These are phyloP conservation scores for Saccharomyces pastorianus DNA, from an alignment of 1,139 yeast species.

Conservation along the genomic window DNA sequence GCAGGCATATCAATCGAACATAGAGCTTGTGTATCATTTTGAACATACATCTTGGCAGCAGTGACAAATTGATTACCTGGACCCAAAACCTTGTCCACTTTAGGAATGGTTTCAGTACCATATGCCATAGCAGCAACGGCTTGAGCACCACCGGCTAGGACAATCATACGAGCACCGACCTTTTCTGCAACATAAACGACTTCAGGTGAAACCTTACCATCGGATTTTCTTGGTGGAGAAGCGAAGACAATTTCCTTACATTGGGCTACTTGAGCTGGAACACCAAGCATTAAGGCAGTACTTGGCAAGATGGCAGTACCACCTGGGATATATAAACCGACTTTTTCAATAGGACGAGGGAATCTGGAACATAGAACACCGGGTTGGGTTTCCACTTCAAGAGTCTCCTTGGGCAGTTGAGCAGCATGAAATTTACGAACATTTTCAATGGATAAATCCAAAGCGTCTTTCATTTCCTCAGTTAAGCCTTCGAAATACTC, in stretches of 20 bases:
- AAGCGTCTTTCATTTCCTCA: conserved; percentile 72
- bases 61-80: conserved; percentile 99
- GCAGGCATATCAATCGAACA: conserved; percentile 99
- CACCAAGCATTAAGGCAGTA: conserved; percentile 96
- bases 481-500: conserved; percentile 57
- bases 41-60: conserved; percentile 96
- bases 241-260: conserved; percentile 91
- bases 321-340: conserved; percentile 95
- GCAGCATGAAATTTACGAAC: conserved; percentile 91
- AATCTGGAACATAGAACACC: conserved; percentile 93
- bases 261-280: conserved; percentile 98
- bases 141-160: conserved; percentile 98
- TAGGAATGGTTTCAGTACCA: conserved; percentile 86
- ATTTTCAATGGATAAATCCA: conserved; percentile 81
- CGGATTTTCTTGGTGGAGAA: conserved; percentile 84
- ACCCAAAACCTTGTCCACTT: conserved; percentile 93
- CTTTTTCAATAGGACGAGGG: conserved; percentile 88
- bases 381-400: conserved; percentile 87
- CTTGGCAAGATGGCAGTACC: conserved; percentile 98
- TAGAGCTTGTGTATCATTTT: conserved; percentile 88
- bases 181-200: conserved; percentile 96
- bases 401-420: conserved; percentile 61
- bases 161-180: conserved; percentile 82
- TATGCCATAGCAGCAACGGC: conserved; percentile 98
- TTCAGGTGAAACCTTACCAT: conserved; percentile 92